Evolutionary conservation across 2,329 filamentous ascomycete species (phyloP).

Genomic region (Trichophyton equinum): DNA sequence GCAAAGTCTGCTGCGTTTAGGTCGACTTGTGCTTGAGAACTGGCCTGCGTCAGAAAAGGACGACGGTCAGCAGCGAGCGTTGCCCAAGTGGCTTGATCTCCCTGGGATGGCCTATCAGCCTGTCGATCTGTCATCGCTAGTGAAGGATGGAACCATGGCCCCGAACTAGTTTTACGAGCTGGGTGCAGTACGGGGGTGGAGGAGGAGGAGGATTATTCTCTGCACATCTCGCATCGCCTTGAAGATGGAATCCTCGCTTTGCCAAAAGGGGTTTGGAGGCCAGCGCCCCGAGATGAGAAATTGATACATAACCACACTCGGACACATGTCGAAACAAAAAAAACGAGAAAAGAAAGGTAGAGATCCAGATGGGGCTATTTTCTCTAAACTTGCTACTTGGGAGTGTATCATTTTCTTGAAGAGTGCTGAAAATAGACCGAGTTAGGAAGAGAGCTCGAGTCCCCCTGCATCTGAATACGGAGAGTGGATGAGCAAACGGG

Average conservation of each 20-base stretch:
- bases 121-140: constrained; percentile 1
- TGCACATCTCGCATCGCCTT: background rate
- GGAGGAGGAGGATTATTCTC: background rate
- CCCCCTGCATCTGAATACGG: background rate
- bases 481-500: background rate
- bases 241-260: background rate
- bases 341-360: background rate
- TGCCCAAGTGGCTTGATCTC: background rate
- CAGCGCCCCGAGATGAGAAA: background rate
- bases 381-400: background rate
- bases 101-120: background rate
- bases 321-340: background rate
- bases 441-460: background rate
- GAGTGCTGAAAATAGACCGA: background rate
- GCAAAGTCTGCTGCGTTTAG: background rate
- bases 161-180: background rate
- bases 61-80: background rate
- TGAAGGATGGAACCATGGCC: background rate
- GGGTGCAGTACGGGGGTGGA: background rate
- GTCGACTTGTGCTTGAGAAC: background rate
- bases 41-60: background rate
- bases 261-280: background rate
- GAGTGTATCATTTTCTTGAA: background rate
- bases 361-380: background rate
- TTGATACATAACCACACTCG: background rate